A percentile compares a stretch with the other conserved stretches of the same genome.
Conservation (phyloP, 2,329 filamentous ascomycete genomes). For the Camillea tinctor region DNA sequence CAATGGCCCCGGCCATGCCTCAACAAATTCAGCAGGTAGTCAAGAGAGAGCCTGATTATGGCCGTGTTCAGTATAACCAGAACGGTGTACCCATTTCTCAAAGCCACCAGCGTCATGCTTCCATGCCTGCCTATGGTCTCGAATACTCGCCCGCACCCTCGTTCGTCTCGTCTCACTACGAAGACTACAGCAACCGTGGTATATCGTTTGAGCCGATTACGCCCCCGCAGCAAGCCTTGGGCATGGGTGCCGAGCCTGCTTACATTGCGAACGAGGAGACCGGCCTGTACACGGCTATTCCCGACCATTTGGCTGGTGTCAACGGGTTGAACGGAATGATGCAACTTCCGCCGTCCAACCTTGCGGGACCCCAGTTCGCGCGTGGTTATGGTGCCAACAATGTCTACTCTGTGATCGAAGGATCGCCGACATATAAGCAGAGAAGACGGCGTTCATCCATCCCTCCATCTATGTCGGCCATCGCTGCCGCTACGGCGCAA, state of each 20-base stretch:
- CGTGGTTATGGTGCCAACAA: slow-evolving; percentile 72
- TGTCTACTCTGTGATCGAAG: slow-evolving; percentile 94
- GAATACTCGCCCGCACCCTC: slow-evolving; percentile 98
- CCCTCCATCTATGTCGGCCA: slow-evolving; percentile 70
- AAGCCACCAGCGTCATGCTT: slow-evolving; percentile 87
- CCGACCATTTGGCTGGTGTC: slow-evolving; percentile 74
- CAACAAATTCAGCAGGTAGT: slow-evolving; percentile 63
- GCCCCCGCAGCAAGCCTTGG: slow-evolving; percentile 84
- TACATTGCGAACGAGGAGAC: slow-evolving; percentile 99
- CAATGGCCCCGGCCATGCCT: slow-evolving; percentile 67
- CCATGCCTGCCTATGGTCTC: slow-evolving; percentile 93
- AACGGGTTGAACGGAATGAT: slow-evolving; percentile 84
- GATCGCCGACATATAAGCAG: slow-evolving; percentile 98
- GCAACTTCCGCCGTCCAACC: slow-evolving; percentile 81
- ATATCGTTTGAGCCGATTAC: slow-evolving; percentile 97
- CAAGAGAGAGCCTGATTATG: slow-evolving; percentile 87
- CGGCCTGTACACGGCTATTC: slow-evolving; percentile 90
- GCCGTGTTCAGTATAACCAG: slow-evolving; percentile 83
- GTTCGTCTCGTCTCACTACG: slow-evolving; percentile 97
- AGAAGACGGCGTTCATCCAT: slow-evolving; percentile 90
- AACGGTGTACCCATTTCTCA: slow-evolving; percentile 83
- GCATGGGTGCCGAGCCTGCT: slow-evolving; percentile 81
- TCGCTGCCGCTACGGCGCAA: slow-evolving; percentile 63
- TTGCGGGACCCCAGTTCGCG: slow-evolving; percentile 77
- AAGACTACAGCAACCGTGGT: slow-evolving; percentile 95